phyloP scores from a whole-genome alignment of 345 rosid species.

The Angophora floribunda region DNA sequence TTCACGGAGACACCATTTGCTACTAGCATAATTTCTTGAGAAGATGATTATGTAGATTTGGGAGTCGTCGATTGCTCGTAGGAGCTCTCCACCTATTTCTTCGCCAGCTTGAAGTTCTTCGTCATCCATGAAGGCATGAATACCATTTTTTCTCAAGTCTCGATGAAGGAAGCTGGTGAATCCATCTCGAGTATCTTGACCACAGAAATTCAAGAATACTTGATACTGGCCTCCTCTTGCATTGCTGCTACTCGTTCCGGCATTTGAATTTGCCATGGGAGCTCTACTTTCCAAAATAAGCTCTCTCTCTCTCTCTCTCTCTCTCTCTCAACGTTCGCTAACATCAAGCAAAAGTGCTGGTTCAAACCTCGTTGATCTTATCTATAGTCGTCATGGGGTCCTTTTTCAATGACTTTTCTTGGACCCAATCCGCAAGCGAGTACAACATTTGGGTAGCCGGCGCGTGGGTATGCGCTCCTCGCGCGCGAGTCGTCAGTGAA shows the following conservation, averaged over 20 bases:
- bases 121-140: not conserved
- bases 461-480: too few relatives aligned
- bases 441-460: too few relatives aligned
- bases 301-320: not conserved
- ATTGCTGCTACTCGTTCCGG: not conserved
- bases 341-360: too few relatives aligned
- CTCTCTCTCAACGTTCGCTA: too few relatives aligned
- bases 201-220: not conserved
- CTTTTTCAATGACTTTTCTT: not conserved
- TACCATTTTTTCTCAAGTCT: not conserved
- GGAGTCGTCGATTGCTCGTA: not conserved
- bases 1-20: not conserved
- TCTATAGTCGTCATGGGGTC: accelerated
- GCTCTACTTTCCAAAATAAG: not conserved
- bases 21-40: not conserved
- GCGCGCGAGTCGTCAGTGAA: too few relatives aligned
- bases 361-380: not conserved
- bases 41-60: not conserved
- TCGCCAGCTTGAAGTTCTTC: not conserved
- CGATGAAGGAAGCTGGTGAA: not conserved
- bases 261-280: not conserved
- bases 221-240: not conserved
- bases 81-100: not conserved
- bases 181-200: not conserved
- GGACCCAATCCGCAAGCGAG: too few relatives aligned